A percentile compares a stretch with the other conserved stretches of the same genome.
Evolutionary conservation across 179 eudicot genomes (phyloP).

Genomic region (Amaranthus tricolor): DNA sequence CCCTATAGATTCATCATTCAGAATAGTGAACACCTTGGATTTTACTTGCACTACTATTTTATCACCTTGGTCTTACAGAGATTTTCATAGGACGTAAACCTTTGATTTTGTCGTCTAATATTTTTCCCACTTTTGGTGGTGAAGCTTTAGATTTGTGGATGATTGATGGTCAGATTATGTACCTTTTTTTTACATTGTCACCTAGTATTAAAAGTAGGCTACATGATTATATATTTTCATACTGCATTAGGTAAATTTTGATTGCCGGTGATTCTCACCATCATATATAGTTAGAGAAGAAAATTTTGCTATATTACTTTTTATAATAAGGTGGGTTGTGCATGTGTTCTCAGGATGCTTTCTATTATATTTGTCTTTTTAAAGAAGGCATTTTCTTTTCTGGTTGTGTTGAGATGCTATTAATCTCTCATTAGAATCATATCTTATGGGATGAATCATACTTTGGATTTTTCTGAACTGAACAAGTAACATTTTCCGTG

Average conservation of each 20-base stretch:
- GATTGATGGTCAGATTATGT: background rate
- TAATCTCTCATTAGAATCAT: background rate
- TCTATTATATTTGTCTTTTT: background rate
- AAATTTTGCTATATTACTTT: background rate
- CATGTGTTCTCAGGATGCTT: background rate
- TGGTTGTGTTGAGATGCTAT: background rate
- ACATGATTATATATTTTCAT: background rate
- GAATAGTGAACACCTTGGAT: background rate
- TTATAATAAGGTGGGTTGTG: background rate
- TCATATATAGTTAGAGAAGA: background rate
- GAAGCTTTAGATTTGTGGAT: background rate
- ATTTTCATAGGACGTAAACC: too few relatives aligned
- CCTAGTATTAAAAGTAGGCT: background rate
- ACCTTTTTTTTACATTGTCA: background rate
- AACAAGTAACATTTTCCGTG: background rate
- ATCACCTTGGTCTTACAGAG: background rate
- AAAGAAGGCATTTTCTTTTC: background rate
- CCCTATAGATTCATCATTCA: background rate
- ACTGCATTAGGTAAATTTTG: background rate
- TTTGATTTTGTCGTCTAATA: background rate
- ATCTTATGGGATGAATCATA: background rate
- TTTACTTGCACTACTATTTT: background rate
- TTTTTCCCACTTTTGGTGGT: background rate
- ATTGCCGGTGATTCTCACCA: background rate
- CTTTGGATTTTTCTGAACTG: background rate